Base-by-base conservation (phyloP, 2,329 filamentous ascomycete genomes). In the Ambrosiella beaveri region DNA sequence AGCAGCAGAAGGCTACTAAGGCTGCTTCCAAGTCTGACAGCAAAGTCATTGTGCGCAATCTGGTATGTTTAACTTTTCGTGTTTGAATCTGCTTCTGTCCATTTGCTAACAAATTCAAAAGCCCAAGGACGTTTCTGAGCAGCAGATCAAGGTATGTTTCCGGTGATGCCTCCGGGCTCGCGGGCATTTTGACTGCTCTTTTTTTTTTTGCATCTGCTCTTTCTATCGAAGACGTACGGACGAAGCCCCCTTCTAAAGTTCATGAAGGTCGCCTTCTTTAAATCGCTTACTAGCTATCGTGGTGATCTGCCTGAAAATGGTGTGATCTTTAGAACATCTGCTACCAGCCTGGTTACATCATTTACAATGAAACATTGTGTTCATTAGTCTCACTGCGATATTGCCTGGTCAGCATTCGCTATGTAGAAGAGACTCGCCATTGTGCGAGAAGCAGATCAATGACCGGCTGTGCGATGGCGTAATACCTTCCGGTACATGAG, bases 101-200 rank as follows among this genome's bases (percentile, higher is more conserved):
- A 17, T 51, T 62, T 51, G 54, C 78, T 85, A 75, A 86, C 71
- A 36, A 55, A 35, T 7, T 35, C 11, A 15, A 39, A 65, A 97
- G 88, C 93, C 93, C 71, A 84, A 85, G 77, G 93, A 98, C 82
- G 89, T 98, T 73, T 88, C 83, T 75, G 91, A 97, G 80, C 77
- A 76, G 76, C 88, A 94, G 84, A 94, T 98, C 77, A 97, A 98
- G 93, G 93, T 98, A 98, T 94, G 93, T 98, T 89, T 86, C 89
- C 83, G 78, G 81, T 85, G 77, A 84, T 84, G 59, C 51, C 58
- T 57, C 53, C 56, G 53, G 56, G 53, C 59, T 53, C 59, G 51
- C 59, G 53, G 59, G 59, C 56, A 61, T 61, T 58, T 61, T 61
- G 59, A 61, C 59, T 61, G 59, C 59, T 61, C 59, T 61, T 51